Conservation (phyloP, 345 rosid species). For the Eucalyptus marginata region DNA sequence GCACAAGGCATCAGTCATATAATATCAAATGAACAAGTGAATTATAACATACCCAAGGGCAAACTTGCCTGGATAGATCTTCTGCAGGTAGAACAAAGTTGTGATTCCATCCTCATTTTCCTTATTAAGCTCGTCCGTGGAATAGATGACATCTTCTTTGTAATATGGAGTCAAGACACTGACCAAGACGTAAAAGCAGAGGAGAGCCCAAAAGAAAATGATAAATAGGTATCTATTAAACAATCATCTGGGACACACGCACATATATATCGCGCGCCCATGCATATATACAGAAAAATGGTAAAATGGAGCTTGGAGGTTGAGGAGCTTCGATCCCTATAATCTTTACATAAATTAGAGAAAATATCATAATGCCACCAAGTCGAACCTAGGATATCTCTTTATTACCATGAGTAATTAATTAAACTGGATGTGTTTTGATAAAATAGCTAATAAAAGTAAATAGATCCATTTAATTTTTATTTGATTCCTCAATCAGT, state of each 20-base stretch:
- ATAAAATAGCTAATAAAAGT: not conserved
- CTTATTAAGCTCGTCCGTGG: constrained; percentile 61
- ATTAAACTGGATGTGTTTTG: not conserved
- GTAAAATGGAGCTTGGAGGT: not conserved
- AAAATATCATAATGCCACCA: not conserved
- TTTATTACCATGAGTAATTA: not conserved
- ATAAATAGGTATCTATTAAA: not conserved
- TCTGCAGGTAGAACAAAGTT: constrained; percentile 70
- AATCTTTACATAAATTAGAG: not conserved
- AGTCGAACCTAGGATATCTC: not conserved
- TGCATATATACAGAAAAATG: not conserved
- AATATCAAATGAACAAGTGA: not conserved
- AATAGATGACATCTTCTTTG: constrained; percentile 82
- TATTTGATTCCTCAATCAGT: not conserved
- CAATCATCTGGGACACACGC: not conserved
- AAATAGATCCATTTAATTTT: not conserved
- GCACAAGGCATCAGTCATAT: not conserved
- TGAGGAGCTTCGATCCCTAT: not conserved
- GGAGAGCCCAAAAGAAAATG: not conserved
- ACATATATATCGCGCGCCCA: not conserved
- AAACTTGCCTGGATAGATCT: constrained; percentile 79
- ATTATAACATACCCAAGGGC: not conserved
- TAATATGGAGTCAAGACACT: constrained; percentile 96
- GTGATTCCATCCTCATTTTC: constrained; percentile 97
- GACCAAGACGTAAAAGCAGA: not conserved